Base-by-base conservation (phyloP, 371 early-diverging fungal species). In the Actinomucor elegans region DNA sequence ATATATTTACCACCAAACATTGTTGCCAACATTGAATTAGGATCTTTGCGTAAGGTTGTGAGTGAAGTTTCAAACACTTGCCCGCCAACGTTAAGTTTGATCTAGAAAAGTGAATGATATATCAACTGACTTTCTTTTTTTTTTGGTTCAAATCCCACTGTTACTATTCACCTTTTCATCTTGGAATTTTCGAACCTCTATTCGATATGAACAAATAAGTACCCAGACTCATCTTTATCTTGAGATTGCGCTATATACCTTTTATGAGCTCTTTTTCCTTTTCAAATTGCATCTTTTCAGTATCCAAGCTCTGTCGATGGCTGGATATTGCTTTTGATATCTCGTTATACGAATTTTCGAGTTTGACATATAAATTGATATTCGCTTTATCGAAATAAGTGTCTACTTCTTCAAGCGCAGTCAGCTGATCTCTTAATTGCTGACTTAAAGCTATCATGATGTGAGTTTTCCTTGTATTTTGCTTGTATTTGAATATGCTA, bases 21-120 rank as follows among this genome's bases (percentile, higher is more conserved):
- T 4, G 44, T 29, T 14, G 76, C 67, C 29, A 75, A 35, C 58
- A 66, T 54, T 1, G 69, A 72, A 41, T 70, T 48, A 5, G 72
- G 76, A 41, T 72, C 76, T 35, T 58, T 64, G 27, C 55, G 38
- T n/a, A 75, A 35, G 0, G 76, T 75, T 2, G 61, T 61, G 5
- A 66, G 17, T 2, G 72, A 72, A 2, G 76, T 75, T n/a, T 67
- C 66, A 37, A 70, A 75, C 9, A 55, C 18, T 18, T 67, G 60
- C 0, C 76, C 76, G 15, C 76, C 76, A 1, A 75, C 73, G 45
- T 75, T 75, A 3, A 75, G 54, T 36, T 68, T 71, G 38, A 73
- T 32, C 59, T 58, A 23, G 14, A 14, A 18, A 26, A 8, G n/a
- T n/a, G n/a, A n/a, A n/a, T n/a, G n/a, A n/a, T n/a, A n/a, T n/a